phyloP scores from a whole-genome alignment of 1,139 yeast species.

The Pichia sp. region DNA sequence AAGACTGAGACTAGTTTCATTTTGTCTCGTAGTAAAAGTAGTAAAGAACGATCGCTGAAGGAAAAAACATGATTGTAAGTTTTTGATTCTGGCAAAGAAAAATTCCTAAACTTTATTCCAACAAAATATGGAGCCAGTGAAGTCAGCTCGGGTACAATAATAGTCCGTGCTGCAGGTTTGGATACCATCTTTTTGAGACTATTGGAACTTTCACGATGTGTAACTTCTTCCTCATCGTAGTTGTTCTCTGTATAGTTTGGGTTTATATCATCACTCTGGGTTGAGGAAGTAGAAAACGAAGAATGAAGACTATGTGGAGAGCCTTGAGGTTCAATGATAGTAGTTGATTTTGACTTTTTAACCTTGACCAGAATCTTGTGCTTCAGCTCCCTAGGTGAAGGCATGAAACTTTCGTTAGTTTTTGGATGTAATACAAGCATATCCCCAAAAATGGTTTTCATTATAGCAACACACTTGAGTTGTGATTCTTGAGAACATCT shows the following conservation, averaged over 20 bases:
- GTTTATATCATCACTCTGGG: slow-evolving; percentile 46
- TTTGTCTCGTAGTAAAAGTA: slow-evolving; percentile 59
- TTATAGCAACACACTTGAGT: slow-evolving; percentile 44
- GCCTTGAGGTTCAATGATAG: slow-evolving; percentile 5
- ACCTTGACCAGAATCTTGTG: slow-evolving; percentile 73
- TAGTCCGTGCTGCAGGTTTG: slow-evolving; percentile 30
- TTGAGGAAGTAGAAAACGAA: slow-evolving; percentile 37
- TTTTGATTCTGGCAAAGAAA: slow-evolving; percentile 83
- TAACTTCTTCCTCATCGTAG: neutral
- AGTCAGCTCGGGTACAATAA: slow-evolving; percentile 50
- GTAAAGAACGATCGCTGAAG: slow-evolving; percentile 67
- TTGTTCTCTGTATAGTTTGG: neutral
- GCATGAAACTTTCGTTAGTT: slow-evolving; percentile 37
- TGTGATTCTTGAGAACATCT: slow-evolving; percentile 72
- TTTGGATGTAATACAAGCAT: slow-evolving; percentile 46
- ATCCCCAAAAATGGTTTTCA: slow-evolving; percentile 58
- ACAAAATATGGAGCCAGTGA: slow-evolving; percentile 61
- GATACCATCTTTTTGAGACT: slow-evolving; percentile 19
- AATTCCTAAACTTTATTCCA: slow-evolving; percentile 76
- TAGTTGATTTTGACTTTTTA: slow-evolving; percentile 38
- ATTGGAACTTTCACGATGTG: neutral
- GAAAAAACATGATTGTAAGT: slow-evolving; percentile 81
- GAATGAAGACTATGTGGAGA: slow-evolving; percentile 14
- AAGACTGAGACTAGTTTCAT: slow-evolving; percentile 49
- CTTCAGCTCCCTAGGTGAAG: slow-evolving; percentile 69